phyloP scores from a whole-genome alignment of 2,329 filamentous ascomycete genomes.

The Chrysoporthe puriensis region DNA sequence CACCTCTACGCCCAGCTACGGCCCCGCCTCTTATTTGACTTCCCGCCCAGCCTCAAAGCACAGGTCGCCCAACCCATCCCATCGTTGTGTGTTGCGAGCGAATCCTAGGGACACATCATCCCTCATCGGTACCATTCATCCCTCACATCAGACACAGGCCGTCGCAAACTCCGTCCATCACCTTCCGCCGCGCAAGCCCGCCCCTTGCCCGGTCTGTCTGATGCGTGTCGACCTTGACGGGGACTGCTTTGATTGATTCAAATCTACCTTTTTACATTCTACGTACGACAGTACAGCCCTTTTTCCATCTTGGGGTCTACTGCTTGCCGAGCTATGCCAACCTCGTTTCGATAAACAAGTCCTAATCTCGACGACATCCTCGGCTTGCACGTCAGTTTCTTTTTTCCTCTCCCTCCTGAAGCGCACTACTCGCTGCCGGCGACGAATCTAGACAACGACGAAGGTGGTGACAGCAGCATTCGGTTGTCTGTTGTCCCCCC shows the following conservation, averaged over 20 bases:
- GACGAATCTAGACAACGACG: constrained; percentile 18
- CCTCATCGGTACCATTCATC: constrained; percentile 39
- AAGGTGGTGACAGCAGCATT: constrained; percentile 27
- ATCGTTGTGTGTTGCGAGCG: constrained; percentile 30
- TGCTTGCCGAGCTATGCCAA: constrained; percentile 27
- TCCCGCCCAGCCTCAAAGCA: constrained; percentile 22
- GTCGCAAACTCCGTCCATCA: constrained; percentile 40
- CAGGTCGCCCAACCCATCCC: constrained; percentile 26
- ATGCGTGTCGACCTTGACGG: constrained; percentile 37
- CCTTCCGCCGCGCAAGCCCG: constrained; percentile 34
- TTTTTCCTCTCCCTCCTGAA: too few relatives aligned
- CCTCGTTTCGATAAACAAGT: constrained; percentile 48
- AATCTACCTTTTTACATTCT: constrained; percentile 27
- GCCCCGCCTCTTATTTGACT: constrained; percentile 28
- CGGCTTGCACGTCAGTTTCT: constrained; percentile 8
- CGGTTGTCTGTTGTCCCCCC: constrained; percentile 24
- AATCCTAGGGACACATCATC: constrained; percentile 42
- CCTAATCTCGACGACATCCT: constrained; percentile 39
- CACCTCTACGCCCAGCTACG: constrained; percentile 17
- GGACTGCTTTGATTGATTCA: constrained; percentile 38
- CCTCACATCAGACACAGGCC: constrained; percentile 40
- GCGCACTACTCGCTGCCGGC: not conserved
- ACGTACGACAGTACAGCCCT: constrained; percentile 26
- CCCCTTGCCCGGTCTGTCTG: constrained; percentile 37
- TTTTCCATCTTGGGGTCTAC: not conserved